A percentile compares a stretch with the other conserved stretches of the same genome.
phyloP scores from a whole-genome alignment of 805 yeast species.

The Cephaloascus fragrans region DNA sequence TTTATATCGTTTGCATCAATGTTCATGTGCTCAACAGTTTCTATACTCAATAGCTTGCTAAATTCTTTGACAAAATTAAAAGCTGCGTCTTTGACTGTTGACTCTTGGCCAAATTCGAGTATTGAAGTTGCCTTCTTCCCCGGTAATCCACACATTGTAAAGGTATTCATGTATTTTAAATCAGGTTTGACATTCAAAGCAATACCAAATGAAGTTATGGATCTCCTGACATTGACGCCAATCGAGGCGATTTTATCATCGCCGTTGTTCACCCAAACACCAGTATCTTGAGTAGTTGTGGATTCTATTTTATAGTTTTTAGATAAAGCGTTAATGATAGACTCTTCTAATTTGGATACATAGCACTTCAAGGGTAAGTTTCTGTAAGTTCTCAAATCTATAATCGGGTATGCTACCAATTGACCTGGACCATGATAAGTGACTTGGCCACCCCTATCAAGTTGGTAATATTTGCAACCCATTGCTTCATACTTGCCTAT shows the following conservation, averaged over 20 bases:
- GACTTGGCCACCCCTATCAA: slow-evolving; percentile 89
- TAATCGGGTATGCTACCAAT: slow-evolving; percentile 70
- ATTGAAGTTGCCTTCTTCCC: slow-evolving; percentile 33
- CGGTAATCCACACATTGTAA: slow-evolving; percentile 82
- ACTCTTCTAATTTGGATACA: slow-evolving; percentile 51
- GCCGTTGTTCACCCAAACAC: slow-evolving; percentile 65
- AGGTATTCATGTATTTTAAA: slow-evolving; percentile 54
- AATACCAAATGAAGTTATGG: slow-evolving; percentile 83
- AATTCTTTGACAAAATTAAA: slow-evolving; percentile 24
- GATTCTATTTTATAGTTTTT: slow-evolving; percentile 27
- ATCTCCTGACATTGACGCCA: slow-evolving; percentile 79
- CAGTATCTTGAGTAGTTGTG: slow-evolving; percentile 61
- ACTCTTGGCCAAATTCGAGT: slow-evolving; percentile 8
- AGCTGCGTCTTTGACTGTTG: slow-evolving; percentile 16
- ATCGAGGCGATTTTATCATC: slow-evolving; percentile 72
- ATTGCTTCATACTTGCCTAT: slow-evolving; percentile 15
- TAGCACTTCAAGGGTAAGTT: slow-evolving; percentile 54
- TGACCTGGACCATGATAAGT: slow-evolving; percentile 98
- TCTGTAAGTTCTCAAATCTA: slow-evolving; percentile 56
- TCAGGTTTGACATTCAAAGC: slow-evolving; percentile 75
- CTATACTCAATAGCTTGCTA: slow-evolving; percentile 21
- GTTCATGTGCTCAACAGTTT: slow-evolving; percentile 23
- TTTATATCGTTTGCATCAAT: slow-evolving; percentile 15
- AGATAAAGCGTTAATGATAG: slow-evolving; percentile 39
- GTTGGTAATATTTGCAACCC: slow-evolving; percentile 61